Base-by-base conservation (phyloP, 2,329 filamentous ascomycete genomes). In the Raffaelea deltoideospora region DNA sequence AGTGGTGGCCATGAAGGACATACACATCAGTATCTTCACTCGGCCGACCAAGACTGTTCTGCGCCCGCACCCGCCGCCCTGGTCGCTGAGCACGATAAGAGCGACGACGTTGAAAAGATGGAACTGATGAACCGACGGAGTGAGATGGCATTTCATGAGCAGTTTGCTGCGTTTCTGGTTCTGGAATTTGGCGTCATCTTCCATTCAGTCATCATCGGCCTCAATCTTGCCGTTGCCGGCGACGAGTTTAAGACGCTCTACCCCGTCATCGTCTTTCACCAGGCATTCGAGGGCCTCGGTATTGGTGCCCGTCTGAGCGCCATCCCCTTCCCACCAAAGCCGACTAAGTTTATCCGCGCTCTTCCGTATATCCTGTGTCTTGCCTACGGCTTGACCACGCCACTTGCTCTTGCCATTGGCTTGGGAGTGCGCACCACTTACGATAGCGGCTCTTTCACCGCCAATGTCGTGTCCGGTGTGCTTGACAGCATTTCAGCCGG, bases 151-250 rank as follows among this genome's bases (percentile, higher is more conserved):
- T 61, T 63, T 45, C 46, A 40, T 4, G 43, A 61, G 39, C 61
- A 66, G 45, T 61, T 65, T 20, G 57, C 58, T 3, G 60, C 61
- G 0, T 61, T 95, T 48, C 85, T 93, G 60, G 87, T 95, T 50
- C 79, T 96, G 46, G 88, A 95, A 51, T 95, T 95, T 46, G 88
- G 88, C 41, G 82, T 96, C 52, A 76, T 96, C 53, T 94, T 96
- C 60, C 87, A 94, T 63, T 88, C 81, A 44, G 69, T 95, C 52
- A 92, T 95, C 59, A 90, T 96, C 45, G 88, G 88, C 21, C 69
- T 95, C 21, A 94, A 85, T 1, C 72, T 79, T 19, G 73, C 72
- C 20, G 75, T 77, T 3, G 65, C 69, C 7, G 60, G 68, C 15
- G 35, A 41, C 10, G 63, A 78, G 37, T 72, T 79, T 42, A 61